These are phyloP conservation scores for Eleusine coracana DNA, from an alignment of 176 grass and related monocot genomes.

Conservation along the genomic window DNA sequence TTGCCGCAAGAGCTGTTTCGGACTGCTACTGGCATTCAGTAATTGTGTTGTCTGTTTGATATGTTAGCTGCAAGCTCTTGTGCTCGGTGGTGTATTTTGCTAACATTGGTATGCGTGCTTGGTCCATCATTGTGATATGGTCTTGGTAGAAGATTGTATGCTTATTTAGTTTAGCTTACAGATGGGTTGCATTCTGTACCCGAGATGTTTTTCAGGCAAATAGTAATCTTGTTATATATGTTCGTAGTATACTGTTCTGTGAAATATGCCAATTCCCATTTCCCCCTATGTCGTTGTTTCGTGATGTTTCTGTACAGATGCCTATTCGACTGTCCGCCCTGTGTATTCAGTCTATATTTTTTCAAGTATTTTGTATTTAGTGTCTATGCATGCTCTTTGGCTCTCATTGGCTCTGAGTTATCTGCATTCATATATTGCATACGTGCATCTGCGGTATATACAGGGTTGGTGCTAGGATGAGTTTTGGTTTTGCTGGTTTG, in stretches of 20 bases:
- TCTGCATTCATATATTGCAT: too few relatives aligned
- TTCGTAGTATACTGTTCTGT: conserved; percentile 33
- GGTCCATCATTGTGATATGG: conserved; percentile 44
- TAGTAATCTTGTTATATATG: conserved; percentile 24
- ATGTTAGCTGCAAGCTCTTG: conserved; percentile 61
- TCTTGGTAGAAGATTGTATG: conserved; percentile 43
- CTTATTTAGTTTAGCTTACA: conserved; percentile 47
- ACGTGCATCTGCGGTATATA: too few relatives aligned
- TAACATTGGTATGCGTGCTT: conserved; percentile 46
- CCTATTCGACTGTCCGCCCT: too few relatives aligned
- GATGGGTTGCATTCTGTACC: conserved; percentile 31
- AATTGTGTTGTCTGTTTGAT: conserved; percentile 40
- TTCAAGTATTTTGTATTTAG: too few relatives aligned
- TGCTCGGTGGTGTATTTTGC: conserved; percentile 50
- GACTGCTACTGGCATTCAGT: conserved; percentile 53
- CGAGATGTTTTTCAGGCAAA: conserved; percentile 29
- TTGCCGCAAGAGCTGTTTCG: conserved; percentile 56
- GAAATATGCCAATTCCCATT: conserved; percentile 23
- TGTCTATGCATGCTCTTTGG: too few relatives aligned
- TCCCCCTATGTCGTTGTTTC: neutral
- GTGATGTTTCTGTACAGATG: too few relatives aligned
- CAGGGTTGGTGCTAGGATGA: neutral
- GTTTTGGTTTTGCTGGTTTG: neutral
- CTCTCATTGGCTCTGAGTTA: too few relatives aligned
- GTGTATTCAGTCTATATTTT: neutral